These are phyloP conservation scores for Diplodia seriata DNA, from an alignment of 2,329 filamentous ascomycete genomes.

Conservation along the genomic window DNA sequence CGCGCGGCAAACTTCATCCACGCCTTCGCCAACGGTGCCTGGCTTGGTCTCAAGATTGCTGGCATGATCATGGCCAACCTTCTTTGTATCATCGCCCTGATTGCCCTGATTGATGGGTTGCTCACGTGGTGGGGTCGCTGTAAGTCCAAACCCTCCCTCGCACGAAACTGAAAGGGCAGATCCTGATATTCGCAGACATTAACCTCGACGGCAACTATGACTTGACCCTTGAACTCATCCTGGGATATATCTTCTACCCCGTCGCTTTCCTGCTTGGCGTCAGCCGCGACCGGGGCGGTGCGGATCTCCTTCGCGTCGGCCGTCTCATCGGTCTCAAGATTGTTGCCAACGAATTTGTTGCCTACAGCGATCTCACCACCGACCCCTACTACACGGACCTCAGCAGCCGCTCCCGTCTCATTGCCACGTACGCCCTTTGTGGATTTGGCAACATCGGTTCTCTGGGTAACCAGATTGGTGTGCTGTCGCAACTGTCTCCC, in stretches of 20 bases:
- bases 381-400: slow-evolving; percentile 63
- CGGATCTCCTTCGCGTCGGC: slow-evolving; percentile 72
- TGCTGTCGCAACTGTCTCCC: slow-evolving; percentile 81
- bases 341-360: slow-evolving; percentile 83
- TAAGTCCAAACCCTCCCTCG: slow-evolving; percentile 10
- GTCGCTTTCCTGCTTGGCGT: slow-evolving; percentile 84
- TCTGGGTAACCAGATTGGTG: slow-evolving; percentile 87
- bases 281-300: slow-evolving; percentile 58
- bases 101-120: slow-evolving; percentile 76
- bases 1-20: slow-evolving; percentile 81
- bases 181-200: slow-evolving; percentile 55
- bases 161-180: slow-evolving; percentile 14
- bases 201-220: slow-evolving; percentile 70
- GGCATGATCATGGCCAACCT: slow-evolving; percentile 81
- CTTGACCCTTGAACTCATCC: slow-evolving; percentile 76
- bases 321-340: slow-evolving; percentile 85
- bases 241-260: slow-evolving; percentile 80
- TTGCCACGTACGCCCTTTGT: slow-evolving; percentile 86
- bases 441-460: slow-evolving; percentile 81
- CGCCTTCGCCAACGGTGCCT: slow-evolving; percentile 83
- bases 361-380: slow-evolving; percentile 66
- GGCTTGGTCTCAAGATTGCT: slow-evolving; percentile 85
- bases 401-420: slow-evolving; percentile 74
- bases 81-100: slow-evolving; percentile 81
- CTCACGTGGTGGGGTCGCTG: slow-evolving; percentile 83